Conservation (phyloP, 495 filamentous ascomycete genomes). For the Trichocladium antarcticum region DNA sequence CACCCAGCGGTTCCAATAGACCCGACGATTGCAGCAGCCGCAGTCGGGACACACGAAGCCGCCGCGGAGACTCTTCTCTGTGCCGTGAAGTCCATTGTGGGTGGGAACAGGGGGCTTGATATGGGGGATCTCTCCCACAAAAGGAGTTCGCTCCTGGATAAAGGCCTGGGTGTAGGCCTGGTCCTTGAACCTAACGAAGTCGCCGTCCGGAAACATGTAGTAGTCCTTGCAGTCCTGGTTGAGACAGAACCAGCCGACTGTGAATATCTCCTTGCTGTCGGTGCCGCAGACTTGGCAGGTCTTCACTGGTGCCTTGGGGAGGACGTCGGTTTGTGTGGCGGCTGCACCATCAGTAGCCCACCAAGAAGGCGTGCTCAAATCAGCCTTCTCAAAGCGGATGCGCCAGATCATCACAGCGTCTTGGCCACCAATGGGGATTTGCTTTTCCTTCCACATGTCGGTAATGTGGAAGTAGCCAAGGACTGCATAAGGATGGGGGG, state of each 20-base stretch:
- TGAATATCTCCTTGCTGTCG: slow-evolving; percentile 30
- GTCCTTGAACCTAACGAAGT: slow-evolving; percentile 18
- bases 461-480: slow-evolving; percentile 65
- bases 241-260: slow-evolving; percentile 60
- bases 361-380: slow-evolving; percentile 53
- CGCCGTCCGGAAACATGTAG: slow-evolving; percentile 37
- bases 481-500: slow-evolving; percentile 57
- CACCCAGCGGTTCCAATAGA: slow-evolving; percentile 52
- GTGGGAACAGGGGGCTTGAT: slow-evolving; percentile 29
- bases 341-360: slow-evolving; percentile 35
- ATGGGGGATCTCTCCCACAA: slow-evolving; percentile 7
- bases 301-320: background rate
- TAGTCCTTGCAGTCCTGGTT: slow-evolving; percentile 45
- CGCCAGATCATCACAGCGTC: slow-evolving; percentile 38
- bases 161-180: slow-evolving; percentile 50
- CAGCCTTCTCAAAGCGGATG: slow-evolving; percentile 61
- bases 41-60: slow-evolving; percentile 71
- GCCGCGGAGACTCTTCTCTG: slow-evolving; percentile 25
- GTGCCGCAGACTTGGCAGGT: slow-evolving; percentile 21
- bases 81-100: slow-evolving; percentile 18
- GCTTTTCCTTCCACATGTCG: slow-evolving; percentile 59
- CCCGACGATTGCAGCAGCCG: slow-evolving; percentile 49
- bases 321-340: background rate
- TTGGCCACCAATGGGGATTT: slow-evolving; percentile 3
- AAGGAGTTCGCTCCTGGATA: slow-evolving; percentile 35